phyloP scores from a whole-genome alignment of 768 basidiomycete species.

The Pilatotrama ljubarskyi region DNA sequence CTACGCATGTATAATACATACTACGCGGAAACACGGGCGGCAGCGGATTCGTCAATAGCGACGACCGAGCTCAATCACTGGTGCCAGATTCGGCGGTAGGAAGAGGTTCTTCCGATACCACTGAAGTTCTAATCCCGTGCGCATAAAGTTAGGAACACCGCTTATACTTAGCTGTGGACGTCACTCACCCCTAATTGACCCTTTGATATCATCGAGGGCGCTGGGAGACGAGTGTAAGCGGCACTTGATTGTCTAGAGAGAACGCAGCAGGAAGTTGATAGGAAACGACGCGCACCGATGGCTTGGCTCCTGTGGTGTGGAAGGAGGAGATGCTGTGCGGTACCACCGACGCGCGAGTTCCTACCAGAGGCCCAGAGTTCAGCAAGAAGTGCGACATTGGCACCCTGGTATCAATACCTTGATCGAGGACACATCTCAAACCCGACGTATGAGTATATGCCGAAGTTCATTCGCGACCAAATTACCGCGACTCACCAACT shows the following conservation, averaged over 20 bases:
- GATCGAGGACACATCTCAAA: conserved; percentile 77
- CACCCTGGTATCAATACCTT: conserved; percentile 47
- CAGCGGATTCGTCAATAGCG: conserved; percentile 10
- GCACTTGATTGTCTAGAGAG: background rate
- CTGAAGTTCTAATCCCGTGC: conserved; percentile 56
- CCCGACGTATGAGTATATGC: background rate
- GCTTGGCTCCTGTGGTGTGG: conserved; percentile 29
- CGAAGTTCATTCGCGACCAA: background rate
- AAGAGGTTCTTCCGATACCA: conserved; percentile 84
- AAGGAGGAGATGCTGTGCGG: conserved; percentile 29
- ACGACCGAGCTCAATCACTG: conserved; percentile 12
- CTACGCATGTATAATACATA: too few relatives aligned
- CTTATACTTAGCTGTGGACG: background rate
- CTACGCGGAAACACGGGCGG: too few relatives aligned
- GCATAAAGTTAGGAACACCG: background rate
- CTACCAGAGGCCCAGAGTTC: too few relatives aligned
- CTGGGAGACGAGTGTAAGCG: conserved; percentile 38
- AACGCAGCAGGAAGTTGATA: background rate
- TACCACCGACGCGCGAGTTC: conserved; percentile 79
- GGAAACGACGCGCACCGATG: conserved; percentile 54
- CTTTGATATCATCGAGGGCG: conserved; percentile 79
- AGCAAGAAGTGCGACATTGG: too few relatives aligned
- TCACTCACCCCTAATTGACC: conserved; percentile 66
- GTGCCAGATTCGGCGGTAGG: conserved; percentile 16
- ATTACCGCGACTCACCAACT: conserved; percentile 54